Evolutionary conservation across 1,139 yeast species (phyloP), one percentile per base, ranked within the genome.

Genomic region (Yamadazyma friedrichii): DNA sequence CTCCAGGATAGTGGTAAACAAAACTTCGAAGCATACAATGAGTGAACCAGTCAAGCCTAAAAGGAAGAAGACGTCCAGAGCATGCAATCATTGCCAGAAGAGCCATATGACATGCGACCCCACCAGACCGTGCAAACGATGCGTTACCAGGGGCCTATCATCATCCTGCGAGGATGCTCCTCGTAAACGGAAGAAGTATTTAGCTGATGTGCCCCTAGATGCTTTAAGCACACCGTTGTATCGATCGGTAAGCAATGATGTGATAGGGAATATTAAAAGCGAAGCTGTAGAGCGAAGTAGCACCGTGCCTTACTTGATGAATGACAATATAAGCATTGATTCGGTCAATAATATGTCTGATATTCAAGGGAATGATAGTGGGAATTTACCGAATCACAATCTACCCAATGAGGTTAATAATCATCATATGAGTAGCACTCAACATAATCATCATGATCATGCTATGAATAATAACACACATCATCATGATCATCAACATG

Each of bases 101-200:
- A 84, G 94, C 2, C 97, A 89, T 60, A 79, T 88, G 72, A 85
- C 96, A 0, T 89, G 97, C 59, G 96, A 88, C 51, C 74, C 81
- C 17, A 57, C 64, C 15, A 56, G 98, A 38, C 98, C 98, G 0
- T 93, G 98, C 55, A 74, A 74, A 42, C 64, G 96, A 39, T 93
- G 98, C 61, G 61, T 84, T 6, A 74, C 71, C 35, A 70, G 89
- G 51, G 93, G 93, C 0, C 65, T 88, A 24, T 79, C 74, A 3
- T 74, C 66, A n/a, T 71, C 87, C 0, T 91, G 98, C 64, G 80
- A 81, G 37, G 97, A 91, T 65, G 96, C 96, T 4, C 94, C 94
- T 1, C 67, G 98, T 38, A 91, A 91, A 64, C 72, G 79, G 51
- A 88, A 88, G 59, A 91, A 91, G 58, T 91, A 91, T 52, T 62